Evolutionary conservation across 2,329 filamentous ascomycete species (phyloP).

Genomic region (Xylariales sp.): DNA sequence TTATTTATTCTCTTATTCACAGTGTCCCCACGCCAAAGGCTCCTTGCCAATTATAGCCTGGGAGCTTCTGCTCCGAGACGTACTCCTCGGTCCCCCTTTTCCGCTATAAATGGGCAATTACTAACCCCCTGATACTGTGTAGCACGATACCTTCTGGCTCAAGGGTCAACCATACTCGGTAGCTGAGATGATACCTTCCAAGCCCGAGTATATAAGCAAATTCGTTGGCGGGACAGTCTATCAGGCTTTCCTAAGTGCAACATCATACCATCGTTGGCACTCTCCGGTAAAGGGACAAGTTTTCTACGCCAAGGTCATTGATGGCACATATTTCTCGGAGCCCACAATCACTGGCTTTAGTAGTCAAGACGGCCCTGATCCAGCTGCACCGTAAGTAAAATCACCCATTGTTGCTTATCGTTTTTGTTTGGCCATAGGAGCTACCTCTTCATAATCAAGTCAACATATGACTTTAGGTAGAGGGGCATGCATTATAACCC

Average conservation of each 20-base stretch:
- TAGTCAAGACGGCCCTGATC: conserved; percentile 25
- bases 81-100: too few species aligned
- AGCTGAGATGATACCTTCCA: conserved; percentile 17
- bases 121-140: too few species aligned
- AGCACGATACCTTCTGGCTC: conserved; percentile 21
- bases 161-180: conserved; percentile 22
- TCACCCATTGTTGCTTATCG: too few species aligned
- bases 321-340: conserved; percentile 26
- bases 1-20: too few species aligned
- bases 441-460: too few species aligned
- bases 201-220: conserved; percentile 11
- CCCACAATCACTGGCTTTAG: conserved; percentile 22
- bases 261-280: conserved; percentile 22
- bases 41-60: too few species aligned
- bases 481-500: too few species aligned
- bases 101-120: too few species aligned
- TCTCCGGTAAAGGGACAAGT: conserved; percentile 17
- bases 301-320: conserved; percentile 15
- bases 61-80: too few species aligned
- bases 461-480: too few species aligned
- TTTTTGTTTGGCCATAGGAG: too few species aligned
- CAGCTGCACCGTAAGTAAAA: conserved; percentile 41
- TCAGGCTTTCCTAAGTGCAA: conserved; percentile 22
- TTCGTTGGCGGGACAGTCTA: conserved; percentile 21
- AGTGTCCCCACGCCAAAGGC: too few species aligned